Base-by-base conservation (phyloP, 306 rosid species). In the Cajanus cajan region DNA sequence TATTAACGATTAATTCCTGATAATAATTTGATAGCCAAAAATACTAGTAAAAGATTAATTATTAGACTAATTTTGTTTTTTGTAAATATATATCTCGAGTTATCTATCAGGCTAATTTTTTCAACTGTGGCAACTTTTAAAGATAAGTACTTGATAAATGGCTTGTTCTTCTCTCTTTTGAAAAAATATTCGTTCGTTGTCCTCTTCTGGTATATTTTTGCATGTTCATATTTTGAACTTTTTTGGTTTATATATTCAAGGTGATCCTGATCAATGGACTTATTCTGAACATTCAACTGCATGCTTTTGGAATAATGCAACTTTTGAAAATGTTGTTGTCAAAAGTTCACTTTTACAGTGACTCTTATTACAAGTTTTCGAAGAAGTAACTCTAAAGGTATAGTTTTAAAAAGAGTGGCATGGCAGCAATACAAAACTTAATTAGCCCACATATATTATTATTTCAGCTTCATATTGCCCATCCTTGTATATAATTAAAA, bases 291-390 rank as follows among this genome's bases (percentile, higher is more conserved):
- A 78, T 83, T 83, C 83, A 83, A 78, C 80, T 83, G 86, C 86
- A 78, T 78, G 86, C 83, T 83, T 83, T 83, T 83, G 44, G 86
- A 83, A 83, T 78, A 83, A 83, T 83, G 83, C 86, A 83, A 78
- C 86, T 78, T 83, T 83, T 83, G 77, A 78, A 83, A 65, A 66
- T 67, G 72, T 83, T 82, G 66, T 82, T 67, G 71, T 77, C 83
- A 78, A 83, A 83, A 83, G 86, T 73, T 83, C 57, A 83, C 86
- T 83, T 83, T 78, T 78, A 83, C 83, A 83, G 83, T 66, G 77
- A 78, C 83, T 83, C 80, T 78, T 51, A 76, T 82, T 47, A 57
- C 83, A 83, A 83, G 86, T 83, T 78, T 83, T 73, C 66, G 86
- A 78, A 78, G 83, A 83, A 83, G 86, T 78, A 73, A 83, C 83